Evolutionary conservation across 2,329 filamentous ascomycete species (phyloP).

Genomic region (Colletotrichum spaethianum): DNA sequence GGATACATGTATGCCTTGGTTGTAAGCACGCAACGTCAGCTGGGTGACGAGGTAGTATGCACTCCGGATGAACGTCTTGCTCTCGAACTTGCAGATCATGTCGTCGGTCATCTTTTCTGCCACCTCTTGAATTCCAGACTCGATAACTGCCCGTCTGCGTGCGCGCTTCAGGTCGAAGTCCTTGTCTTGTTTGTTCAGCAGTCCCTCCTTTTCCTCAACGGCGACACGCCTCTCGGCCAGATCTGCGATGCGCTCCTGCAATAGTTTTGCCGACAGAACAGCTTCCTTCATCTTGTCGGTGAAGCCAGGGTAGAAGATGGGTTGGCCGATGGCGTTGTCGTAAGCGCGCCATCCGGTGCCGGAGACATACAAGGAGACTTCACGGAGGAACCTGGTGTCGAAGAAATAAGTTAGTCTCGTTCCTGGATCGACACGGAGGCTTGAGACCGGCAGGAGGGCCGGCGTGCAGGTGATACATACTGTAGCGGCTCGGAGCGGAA

Average conservation of each 20-base stretch:
- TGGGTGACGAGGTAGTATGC: constrained; percentile 94
- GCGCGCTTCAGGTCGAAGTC: constrained; percentile 67
- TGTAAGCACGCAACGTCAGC: constrained; percentile 91
- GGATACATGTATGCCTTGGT: constrained; percentile 96
- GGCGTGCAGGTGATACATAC: constrained; percentile 52
- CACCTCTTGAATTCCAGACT: constrained; percentile 82
- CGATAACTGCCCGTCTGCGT: constrained; percentile 74
- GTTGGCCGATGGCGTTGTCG: constrained; percentile 89
- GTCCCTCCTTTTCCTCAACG: constrained; percentile 83
- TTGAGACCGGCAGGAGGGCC: neutral
- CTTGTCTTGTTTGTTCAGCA: constrained; percentile 70
- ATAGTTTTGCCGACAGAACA: constrained; percentile 81
- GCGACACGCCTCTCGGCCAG: constrained; percentile 81
- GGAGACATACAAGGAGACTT: constrained; percentile 93
- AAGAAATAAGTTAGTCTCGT: constrained; percentile 30
- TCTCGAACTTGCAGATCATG: constrained; percentile 99
- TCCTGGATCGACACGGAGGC: constrained; percentile 23
- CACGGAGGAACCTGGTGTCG: constrained; percentile 82
- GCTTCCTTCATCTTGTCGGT: constrained; percentile 88
- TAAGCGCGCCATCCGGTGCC: constrained; percentile 97
- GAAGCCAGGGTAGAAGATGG: constrained; percentile 94
- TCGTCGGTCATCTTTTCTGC: constrained; percentile 89
- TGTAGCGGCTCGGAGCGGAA: constrained; percentile 81
- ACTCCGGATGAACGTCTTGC: constrained; percentile 89
- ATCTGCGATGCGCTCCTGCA: constrained; percentile 81